These are phyloP conservation scores for Chrysanthemum seticuspe DNA, from an alignment of 129 eudicot genomes.

Conservation along the genomic window DNA sequence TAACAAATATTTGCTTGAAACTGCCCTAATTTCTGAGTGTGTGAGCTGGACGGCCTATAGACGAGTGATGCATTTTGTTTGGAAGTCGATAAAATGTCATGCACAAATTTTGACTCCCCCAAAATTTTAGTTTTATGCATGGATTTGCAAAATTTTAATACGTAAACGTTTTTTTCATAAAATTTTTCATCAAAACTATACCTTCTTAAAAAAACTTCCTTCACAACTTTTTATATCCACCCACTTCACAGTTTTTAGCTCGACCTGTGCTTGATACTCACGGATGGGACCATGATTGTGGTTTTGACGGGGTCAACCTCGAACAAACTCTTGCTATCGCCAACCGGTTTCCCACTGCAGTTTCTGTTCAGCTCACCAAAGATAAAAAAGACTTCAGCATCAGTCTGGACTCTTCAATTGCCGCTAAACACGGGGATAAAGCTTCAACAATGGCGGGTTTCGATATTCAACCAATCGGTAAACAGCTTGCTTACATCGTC, in stretches of 20 bases:
- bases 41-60: too few species aligned
- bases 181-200: too few species aligned
- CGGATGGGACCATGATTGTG: slow-evolving; percentile 98
- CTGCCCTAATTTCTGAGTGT: too few species aligned
- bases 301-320: slow-evolving; percentile 86
- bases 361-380: slow-evolving; percentile 65
- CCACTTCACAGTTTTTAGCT: slow-evolving; percentile 87
- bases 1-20: too few species aligned
- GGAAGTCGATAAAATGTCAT: too few species aligned
- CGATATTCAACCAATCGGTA: slow-evolving; percentile 76
- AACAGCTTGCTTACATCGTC: slow-evolving; percentile 76
- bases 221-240: too few species aligned
- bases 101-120: too few species aligned
- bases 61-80: too few species aligned
- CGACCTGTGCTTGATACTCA: slow-evolving; percentile 77
- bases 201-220: too few species aligned
- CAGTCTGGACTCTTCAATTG: slow-evolving; percentile 72
- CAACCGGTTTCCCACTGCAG: slow-evolving; percentile 54
- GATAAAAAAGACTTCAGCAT: slow-evolving; percentile 90
- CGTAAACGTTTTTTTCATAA: too few species aligned
- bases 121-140: too few species aligned
- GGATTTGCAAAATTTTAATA: too few species aligned
- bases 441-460: slow-evolving; percentile 81
- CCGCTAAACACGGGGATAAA: slow-evolving; percentile 71
- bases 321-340: slow-evolving; percentile 68